These are phyloP conservation scores for Geranomyces michiganensis DNA, from an alignment of 192 early-diverging fungal species.

Conservation along the genomic window DNA sequence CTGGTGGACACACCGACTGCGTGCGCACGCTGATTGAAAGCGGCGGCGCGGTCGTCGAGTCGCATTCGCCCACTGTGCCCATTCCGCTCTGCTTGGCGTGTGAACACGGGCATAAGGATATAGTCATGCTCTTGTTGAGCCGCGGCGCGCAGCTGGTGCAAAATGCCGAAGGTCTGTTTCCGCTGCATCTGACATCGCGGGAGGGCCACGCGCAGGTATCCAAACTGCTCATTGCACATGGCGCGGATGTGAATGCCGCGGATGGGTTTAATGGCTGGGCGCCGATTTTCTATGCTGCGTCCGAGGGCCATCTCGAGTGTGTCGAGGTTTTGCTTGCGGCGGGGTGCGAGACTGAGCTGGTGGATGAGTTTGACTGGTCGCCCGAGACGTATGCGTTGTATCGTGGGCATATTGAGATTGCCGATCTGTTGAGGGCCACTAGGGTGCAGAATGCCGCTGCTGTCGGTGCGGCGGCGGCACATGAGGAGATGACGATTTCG, in stretches of 20 bases:
- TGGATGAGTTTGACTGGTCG: slow-evolving; percentile 83
- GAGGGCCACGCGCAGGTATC: slow-evolving; percentile 78
- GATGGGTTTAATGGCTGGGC: slow-evolving; percentile 97
- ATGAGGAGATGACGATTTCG: not conserved
- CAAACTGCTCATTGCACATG: slow-evolving; percentile 71
- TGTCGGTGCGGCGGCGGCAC: no score
- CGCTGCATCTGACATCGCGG: slow-evolving; percentile 85
- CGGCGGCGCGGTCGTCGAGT: slow-evolving; percentile 64
- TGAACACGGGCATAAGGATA: slow-evolving; percentile 86
- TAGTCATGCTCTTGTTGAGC: slow-evolving; percentile 78
- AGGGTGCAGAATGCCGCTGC: not conserved
- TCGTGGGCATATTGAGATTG: slow-evolving; percentile 53
- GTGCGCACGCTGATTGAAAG: slow-evolving; percentile 74
- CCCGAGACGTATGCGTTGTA: slow-evolving; percentile 82
- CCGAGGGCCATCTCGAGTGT: slow-evolving; percentile 85
- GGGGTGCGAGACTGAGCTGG: slow-evolving; percentile 69
- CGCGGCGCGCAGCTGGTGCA: slow-evolving; percentile 73
- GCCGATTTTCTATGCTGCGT: slow-evolving; percentile 93
- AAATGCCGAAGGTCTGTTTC: slow-evolving; percentile 82
- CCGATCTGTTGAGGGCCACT: slow-evolving; percentile 38
- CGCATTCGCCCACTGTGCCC: slow-evolving; percentile 56
- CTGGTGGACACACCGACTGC: slow-evolving; percentile 76
- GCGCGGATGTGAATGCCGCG: slow-evolving; percentile 71
- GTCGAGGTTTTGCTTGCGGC: slow-evolving; percentile 78
- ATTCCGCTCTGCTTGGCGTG: slow-evolving; percentile 88